These are phyloP conservation scores for Coleophoma eucalyptorum DNA, from an alignment of 2,329 filamentous ascomycete genomes.

Conservation along the genomic window DNA sequence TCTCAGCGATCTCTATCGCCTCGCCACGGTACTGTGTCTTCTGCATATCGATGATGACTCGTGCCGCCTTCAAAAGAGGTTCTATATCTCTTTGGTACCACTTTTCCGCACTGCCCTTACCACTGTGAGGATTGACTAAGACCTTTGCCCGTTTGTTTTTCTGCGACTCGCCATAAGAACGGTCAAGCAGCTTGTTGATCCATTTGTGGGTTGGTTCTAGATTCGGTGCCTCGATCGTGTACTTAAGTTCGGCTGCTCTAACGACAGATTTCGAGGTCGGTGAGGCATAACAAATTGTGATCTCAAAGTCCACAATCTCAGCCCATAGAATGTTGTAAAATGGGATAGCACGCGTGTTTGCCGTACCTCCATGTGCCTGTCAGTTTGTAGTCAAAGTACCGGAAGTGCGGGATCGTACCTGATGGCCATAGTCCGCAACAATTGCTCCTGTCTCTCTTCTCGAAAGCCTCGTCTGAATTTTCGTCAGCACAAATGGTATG, in stretches of 20 bases:
- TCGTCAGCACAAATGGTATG: conserved; percentile 4
- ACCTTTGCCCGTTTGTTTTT: conserved; percentile 78
- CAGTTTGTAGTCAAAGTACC: conserved; percentile 6
- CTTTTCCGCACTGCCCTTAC: conserved; percentile 71
- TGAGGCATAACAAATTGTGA: conserved; percentile 72
- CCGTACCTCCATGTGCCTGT: conserved; percentile 18
- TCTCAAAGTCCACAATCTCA: conserved; percentile 52
- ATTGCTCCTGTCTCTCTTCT: conserved; percentile 40
- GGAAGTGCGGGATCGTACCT: conserved; percentile 30
- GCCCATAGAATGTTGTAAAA: conserved; percentile 86
- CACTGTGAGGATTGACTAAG: conserved; percentile 86
- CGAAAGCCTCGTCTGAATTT: conserved; percentile 46
- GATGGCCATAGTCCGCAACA: conserved; percentile 54
- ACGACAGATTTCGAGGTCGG: conserved; percentile 55
- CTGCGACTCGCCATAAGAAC: conserved; percentile 68
- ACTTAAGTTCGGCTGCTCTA: conserved; percentile 56
- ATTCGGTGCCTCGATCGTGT: conserved; percentile 41
- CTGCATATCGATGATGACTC: conserved; percentile 71
- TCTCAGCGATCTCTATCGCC: conserved; percentile 71
- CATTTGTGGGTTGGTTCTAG: conserved; percentile 40
- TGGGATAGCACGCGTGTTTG: conserved; percentile 52
- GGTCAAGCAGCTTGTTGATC: conserved; percentile 59
- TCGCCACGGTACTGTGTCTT: conserved; percentile 71
- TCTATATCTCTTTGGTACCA: conserved; percentile 72
- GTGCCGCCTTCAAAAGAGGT: conserved; percentile 79